Evolutionary conservation across 768 basidiomycete genomes (phyloP).

Genomic region (Tricholoma sp.): DNA sequence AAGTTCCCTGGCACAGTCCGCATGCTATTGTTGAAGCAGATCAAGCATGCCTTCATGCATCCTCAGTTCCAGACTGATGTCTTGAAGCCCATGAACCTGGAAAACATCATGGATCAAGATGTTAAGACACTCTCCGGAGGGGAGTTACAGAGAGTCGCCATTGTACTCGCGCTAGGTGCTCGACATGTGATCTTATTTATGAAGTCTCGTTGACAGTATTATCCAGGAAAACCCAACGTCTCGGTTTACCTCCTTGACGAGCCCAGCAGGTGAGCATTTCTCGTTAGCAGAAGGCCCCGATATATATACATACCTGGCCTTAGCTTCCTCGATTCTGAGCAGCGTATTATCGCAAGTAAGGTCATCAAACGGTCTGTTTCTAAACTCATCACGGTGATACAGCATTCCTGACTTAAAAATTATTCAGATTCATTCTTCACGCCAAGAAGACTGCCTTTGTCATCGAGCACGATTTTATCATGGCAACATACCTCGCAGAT

Average conservation of each 20-base stretch:
- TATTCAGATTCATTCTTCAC: conserved; percentile 80
- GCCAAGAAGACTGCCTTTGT: conserved; percentile 98
- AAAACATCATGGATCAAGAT: conserved; percentile 94
- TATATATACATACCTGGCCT: background rate
- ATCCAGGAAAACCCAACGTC: conserved; percentile 65
- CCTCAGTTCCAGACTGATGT: conserved; percentile 99
- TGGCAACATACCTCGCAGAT: conserved; percentile 99
- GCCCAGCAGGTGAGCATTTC: conserved; percentile 59
- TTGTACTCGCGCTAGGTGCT: conserved; percentile 83
- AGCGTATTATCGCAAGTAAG: conserved; percentile 97
- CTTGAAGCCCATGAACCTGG: conserved; percentile 94
- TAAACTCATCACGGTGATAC: conserved; percentile 4
- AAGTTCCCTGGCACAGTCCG: conserved; percentile 97
- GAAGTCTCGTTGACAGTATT: background rate
- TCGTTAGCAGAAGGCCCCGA: background rate
- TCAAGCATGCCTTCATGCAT: conserved; percentile 96
- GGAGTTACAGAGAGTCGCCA: conserved; percentile 96
- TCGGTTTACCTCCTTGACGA: conserved; percentile 95
- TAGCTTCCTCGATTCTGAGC: conserved; percentile 96
- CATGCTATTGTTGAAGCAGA: conserved; percentile 89
- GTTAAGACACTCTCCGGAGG: conserved; percentile 98
- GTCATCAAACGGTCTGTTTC: conserved; percentile 84
- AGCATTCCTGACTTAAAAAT: background rate
- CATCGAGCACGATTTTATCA: conserved; percentile 99
- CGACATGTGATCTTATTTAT: background rate